These are phyloP conservation scores for Tulasnella sp. DNA, from an alignment of 768 basidiomycete species.

Conservation along the genomic window DNA sequence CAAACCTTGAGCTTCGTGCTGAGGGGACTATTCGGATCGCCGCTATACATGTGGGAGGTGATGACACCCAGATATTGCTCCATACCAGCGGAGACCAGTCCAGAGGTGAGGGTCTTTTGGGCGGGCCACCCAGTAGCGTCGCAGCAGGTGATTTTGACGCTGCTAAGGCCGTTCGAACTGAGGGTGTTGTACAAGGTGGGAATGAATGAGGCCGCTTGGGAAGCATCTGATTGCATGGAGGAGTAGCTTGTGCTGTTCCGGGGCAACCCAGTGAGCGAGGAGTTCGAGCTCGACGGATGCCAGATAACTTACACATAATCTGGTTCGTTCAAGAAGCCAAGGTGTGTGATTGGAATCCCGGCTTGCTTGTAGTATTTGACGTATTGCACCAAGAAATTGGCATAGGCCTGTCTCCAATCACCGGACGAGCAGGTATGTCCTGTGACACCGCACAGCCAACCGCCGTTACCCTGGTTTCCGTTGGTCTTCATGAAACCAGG, in stretches of 20 bases:
- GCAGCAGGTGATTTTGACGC: slow-evolving; percentile 19
- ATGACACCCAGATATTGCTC: slow-evolving; percentile 12
- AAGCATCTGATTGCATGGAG: not conserved
- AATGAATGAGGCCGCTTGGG: slow-evolving; percentile 7
- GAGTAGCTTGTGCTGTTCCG: slow-evolving; percentile 6
- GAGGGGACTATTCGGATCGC: slow-evolving; percentile 11
- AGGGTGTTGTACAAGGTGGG: slow-evolving; percentile 7
- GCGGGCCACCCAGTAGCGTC: slow-evolving; percentile 11
- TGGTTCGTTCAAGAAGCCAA: slow-evolving; percentile 20
- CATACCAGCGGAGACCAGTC: slow-evolving; percentile 15
- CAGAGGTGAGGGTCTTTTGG: slow-evolving; percentile 6
- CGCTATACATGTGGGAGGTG: slow-evolving; percentile 14
- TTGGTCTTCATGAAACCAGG: slow-evolving; percentile 22
- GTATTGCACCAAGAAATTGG: slow-evolving; percentile 22
- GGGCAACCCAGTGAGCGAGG: not conserved
- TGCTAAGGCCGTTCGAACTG: not conserved
- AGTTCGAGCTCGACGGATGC: not conserved
- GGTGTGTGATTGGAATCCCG: slow-evolving; percentile 4
- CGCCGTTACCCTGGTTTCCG: slow-evolving; percentile 16
- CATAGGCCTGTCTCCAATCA: slow-evolving; percentile 21
- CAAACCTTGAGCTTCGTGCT: slow-evolving; percentile 11
- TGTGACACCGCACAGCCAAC: slow-evolving; percentile 17
- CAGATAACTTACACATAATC: slow-evolving; percentile 4
- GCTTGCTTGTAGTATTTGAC: slow-evolving; percentile 16
- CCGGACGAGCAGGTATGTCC: slow-evolving; percentile 20